Base-by-base conservation (phyloP, 2,329 filamentous ascomycete species). In the Fusarium keratoplasticum region DNA sequence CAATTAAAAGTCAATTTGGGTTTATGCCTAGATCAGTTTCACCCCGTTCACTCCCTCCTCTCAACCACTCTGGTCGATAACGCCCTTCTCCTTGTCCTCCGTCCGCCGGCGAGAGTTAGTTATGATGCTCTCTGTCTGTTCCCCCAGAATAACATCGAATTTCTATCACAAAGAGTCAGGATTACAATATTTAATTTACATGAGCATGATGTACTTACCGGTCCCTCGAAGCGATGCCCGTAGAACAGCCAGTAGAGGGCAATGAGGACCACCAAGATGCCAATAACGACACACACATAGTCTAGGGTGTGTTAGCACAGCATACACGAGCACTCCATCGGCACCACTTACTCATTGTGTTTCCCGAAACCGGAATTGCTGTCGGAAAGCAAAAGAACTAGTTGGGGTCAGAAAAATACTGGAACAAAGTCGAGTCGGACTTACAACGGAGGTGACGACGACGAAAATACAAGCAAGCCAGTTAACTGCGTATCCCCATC, bases 261-360 rank as follows among this genome's bases (percentile, higher is more conserved):
- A 18, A 69, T 58, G 3, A 71, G 60, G 2, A 61, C n/a, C 1
- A 50, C 25, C 11, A 81, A 80, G 13, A 82, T 82, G 10, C 80
- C 80, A 55, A 83, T 80, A 2, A 83, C 81, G 4, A 79, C 79
- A 2, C 77, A 79, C 6, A 83, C 81, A 47, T 83, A 83, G 63
- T 83, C 81, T 81, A 22, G 0, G n/a, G 2, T 20, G 7, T 6
- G 47, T 69, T 20, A 69, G 33, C 9, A 57, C 7, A 36, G 5
- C 7, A 31, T 6, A 16, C n/a, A 18, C 27, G n/a, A 27, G 18
- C 14, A 27, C 8, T 4, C 1, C 1, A 10, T 16, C 2, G 5
- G 9, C 7, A 9, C 4, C 18, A 50, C 66, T 50, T 64, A 69
- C 69, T 71, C 68, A 73, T 71, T 1, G 65, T 55, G 22, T 71